Base-by-base conservation (phyloP, 2,329 filamentous ascomycete species). In the Sporothrix brasiliensis region DNA sequence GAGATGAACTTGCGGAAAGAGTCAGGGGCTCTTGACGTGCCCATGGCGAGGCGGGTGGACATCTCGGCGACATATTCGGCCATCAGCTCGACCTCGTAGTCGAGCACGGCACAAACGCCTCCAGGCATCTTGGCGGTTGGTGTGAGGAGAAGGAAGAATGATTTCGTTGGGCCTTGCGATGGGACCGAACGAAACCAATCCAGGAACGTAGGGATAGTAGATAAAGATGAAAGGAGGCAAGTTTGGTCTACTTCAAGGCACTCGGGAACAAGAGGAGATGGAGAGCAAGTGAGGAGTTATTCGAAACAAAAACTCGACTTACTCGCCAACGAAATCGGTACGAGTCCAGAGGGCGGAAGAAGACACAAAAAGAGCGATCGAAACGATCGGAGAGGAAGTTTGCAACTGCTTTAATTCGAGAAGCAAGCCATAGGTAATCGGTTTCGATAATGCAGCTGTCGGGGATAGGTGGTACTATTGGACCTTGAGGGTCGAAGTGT, bases 21-120 rank as follows among this genome's bases (percentile, higher is more conserved):
- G n/a, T 73, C 72, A 0, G 75, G 69, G 6, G 72, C 60, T 16
- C 70, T 65, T 30, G 88, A 84, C 19, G 90, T 89, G 75, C 92
- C 83, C 21, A 84, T 83, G 54, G 88, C 84, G 47, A 89, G 81
- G 58, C 87, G 84, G 30, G 84, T 86, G 72, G 93, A 89, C 89
- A 94, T 96, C 79, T 97, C 92, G 73, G 92, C 91, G 78, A 97
- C 93, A 81, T 97, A 97, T 79, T 97, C 93, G 73, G 93, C 91
- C 94, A 97, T 97, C 80, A 91, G 85, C 79, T 97, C 93, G 88
- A 97, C 94, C 81, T 97, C 93, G 80, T 97, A 97, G 84, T 97
- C 94, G 81, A 97, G 88, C 82, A 96, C 92, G 77, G 93, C 93
- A 76, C 94, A 95, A 52, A 97, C 94, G 76, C 94, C 94, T 79